Percentiles rank a stretch among this genome's conserved stretches.
phyloP scores from a whole-genome alignment of 2,329 filamentous ascomycete species.

The Diaporthe destruens region DNA sequence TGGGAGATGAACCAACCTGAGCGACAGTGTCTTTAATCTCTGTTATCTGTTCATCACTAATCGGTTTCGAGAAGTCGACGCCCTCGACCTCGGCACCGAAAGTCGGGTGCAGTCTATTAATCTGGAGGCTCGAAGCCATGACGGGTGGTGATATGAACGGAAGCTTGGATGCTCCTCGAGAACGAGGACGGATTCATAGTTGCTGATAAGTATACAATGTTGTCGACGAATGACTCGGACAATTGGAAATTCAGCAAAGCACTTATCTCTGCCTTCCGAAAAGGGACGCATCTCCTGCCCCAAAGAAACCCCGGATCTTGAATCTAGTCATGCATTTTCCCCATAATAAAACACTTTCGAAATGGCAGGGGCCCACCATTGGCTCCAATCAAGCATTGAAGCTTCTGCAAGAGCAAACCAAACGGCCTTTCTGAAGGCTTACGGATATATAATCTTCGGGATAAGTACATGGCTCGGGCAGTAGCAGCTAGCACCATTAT shows the following conservation, averaged over 20 bases:
- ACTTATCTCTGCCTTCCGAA: constrained; percentile 9
- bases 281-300: neutral
- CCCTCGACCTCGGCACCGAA: constrained; percentile 34
- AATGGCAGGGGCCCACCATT: neutral
- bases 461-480: neutral
- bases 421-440: neutral
- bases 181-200: neutral
- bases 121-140: constrained; percentile 16
- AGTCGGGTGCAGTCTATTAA: constrained; percentile 25
- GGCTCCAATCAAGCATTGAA: neutral
- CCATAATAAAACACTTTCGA: no score
- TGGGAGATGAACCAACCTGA: neutral
- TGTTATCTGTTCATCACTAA: constrained; percentile 18
- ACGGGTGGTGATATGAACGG: no score
- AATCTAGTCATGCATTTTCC: constrained; percentile 15
- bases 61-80: constrained; percentile 24
- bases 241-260: neutral
- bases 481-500: no score
- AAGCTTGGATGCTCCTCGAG: neutral
- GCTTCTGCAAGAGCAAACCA: neutral
- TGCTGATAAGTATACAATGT: neutral
- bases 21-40: constrained; percentile 26
- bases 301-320: neutral
- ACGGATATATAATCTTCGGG: neutral
- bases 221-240: constrained; percentile 2